Conservation (phyloP, 371 early-diverging fungal genomes). For the Mucor irregularis region DNA sequence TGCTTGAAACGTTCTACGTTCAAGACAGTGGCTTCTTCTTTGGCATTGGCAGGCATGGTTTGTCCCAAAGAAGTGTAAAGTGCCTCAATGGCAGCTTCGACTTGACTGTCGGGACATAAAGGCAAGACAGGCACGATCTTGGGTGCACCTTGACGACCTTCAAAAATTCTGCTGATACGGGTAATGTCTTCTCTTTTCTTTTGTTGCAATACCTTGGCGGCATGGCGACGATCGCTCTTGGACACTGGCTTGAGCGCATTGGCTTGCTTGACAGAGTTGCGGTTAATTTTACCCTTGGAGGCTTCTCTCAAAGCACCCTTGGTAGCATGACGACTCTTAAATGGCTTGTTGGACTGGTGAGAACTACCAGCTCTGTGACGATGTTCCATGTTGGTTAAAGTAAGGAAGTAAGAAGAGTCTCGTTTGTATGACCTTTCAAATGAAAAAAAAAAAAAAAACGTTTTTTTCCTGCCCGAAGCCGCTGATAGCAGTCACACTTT, state of each 20-base stretch:
- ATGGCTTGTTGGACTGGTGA: conserved; percentile 93
- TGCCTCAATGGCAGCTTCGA: conserved; percentile 52
- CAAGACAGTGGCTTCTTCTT: conserved; percentile 22
- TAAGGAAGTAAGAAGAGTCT: not conserved
- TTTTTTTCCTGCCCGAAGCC: conserved; percentile 1
- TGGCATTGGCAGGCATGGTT: conserved; percentile 33
- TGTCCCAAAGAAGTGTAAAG: conserved; percentile 59
- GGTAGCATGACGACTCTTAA: conserved; percentile 89
- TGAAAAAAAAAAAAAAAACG: conserved; percentile 13
- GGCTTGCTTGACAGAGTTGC: conserved; percentile 58
- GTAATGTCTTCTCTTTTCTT: conserved; percentile 79
- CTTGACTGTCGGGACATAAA: conserved; percentile 79
- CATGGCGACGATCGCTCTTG: conserved; percentile 84
- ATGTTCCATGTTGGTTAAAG: conserved; percentile 28
- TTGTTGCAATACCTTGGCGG: conserved; percentile 78
- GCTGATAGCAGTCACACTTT: too few species aligned
- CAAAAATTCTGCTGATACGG: conserved; percentile 74
- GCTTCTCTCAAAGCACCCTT: conserved; percentile 79
- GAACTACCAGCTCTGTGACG: conserved; percentile 69
- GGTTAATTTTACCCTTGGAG: conserved; percentile 82
- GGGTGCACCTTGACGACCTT: conserved; percentile 81
- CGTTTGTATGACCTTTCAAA: too few species aligned
- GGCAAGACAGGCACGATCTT: conserved; percentile 82
- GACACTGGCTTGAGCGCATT: conserved; percentile 40
- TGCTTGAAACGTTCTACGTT: conserved; percentile 82